These are phyloP conservation scores for Colletotrichum liriopes DNA, from an alignment of 2,329 filamentous ascomycete species.

Conservation along the genomic window DNA sequence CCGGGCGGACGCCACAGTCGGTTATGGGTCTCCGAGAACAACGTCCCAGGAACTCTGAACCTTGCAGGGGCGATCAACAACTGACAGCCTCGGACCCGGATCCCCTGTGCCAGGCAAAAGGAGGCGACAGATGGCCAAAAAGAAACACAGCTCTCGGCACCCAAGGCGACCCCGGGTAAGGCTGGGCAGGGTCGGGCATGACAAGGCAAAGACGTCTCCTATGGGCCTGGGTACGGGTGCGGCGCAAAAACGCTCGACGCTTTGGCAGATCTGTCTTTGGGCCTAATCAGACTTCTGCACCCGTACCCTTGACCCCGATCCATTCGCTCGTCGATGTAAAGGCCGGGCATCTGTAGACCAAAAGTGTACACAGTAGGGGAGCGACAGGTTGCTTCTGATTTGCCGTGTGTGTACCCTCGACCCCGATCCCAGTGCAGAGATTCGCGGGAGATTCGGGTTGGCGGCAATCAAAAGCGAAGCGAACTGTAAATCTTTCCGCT, in stretches of 20 bases:
- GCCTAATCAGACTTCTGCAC: conserved; percentile 25
- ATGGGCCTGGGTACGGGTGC: conserved; percentile 27
- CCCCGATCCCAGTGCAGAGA: conserved; percentile 18
- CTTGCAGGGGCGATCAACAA: not conserved
- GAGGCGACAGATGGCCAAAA: not conserved
- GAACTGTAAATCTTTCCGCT: conserved; percentile 10
- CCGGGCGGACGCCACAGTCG: conserved; percentile 22
- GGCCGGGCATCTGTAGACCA: conserved; percentile 4
- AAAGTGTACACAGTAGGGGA: not conserved
- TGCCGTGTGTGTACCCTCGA: conserved; percentile 17
- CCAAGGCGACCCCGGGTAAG: conserved; percentile 27
- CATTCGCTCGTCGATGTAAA: not conserved
- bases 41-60: not conserved
- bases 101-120: not conserved
- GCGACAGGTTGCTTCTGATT: not conserved
- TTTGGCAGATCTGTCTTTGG: conserved; percentile 28
- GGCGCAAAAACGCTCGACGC: conserved; percentile 18
- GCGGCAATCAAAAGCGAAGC: conserved; percentile 1
- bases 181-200: conserved; percentile 15
- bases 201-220: conserved; percentile 20
- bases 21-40: not conserved
- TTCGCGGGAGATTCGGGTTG: conserved; percentile 24
- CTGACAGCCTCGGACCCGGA: not conserved
- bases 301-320: conserved; percentile 4
- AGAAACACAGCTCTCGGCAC: conserved; percentile 10